These are phyloP conservation scores for Aureobasidium sp. DNA, from an alignment of 2,329 filamentous ascomycete genomes.

Conservation along the genomic window DNA sequence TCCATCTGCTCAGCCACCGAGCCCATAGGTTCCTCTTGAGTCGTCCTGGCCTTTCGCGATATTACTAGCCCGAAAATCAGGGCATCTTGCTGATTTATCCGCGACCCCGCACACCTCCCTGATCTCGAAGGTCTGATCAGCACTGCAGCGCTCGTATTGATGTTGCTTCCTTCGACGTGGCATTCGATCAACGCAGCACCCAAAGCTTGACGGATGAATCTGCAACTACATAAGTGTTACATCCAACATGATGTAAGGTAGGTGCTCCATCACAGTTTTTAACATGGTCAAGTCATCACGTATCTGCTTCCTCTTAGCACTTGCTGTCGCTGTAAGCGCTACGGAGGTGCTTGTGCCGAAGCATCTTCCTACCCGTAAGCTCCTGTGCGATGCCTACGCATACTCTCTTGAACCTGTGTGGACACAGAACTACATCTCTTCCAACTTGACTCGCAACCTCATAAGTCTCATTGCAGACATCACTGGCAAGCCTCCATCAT, in stretches of 20 bases:
- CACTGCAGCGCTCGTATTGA: neutral
- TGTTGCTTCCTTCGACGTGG: neutral
- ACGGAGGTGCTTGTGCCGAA: neutral
- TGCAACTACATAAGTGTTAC: neutral
- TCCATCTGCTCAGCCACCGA: too few relatives aligned
- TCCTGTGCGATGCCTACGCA: neutral
- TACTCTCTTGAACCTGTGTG: conserved; percentile 3
- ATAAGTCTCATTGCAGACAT: neutral
- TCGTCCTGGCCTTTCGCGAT: neutral
- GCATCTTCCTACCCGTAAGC: neutral
- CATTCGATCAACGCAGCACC: neutral
- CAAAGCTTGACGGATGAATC: neutral
- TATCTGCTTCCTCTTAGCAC: neutral
- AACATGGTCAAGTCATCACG: neutral
- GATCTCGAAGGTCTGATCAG: neutral
- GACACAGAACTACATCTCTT: neutral
- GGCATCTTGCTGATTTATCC: neutral
- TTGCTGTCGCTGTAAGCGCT: neutral
- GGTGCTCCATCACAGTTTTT: neutral
- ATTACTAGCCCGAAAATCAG: neutral
- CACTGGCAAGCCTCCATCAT: neutral
- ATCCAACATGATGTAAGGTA: neutral
- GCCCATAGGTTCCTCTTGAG: too few relatives aligned
- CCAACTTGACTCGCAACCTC: conserved; percentile 1
- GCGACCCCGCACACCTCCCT: neutral